Evolutionary conservation across 495 filamentous ascomycete genomes (phyloP).

Genomic region (Chaetomium tenue): DNA sequence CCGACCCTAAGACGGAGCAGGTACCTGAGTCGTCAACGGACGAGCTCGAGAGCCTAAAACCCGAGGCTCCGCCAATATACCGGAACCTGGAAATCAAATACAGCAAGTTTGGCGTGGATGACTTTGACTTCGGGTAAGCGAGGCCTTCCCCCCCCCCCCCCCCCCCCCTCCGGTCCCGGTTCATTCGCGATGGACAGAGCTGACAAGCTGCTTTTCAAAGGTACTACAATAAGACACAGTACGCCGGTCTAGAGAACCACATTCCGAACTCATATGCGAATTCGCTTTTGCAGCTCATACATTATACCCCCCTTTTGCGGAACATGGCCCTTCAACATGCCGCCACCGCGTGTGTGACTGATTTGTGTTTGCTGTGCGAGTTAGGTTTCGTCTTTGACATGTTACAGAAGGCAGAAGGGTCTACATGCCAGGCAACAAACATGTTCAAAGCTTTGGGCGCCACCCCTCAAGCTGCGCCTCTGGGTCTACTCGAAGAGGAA

Average conservation of each 20-base stretch:
- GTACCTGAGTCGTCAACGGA: slow-evolving; percentile 58
- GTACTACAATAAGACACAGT: slow-evolving; percentile 86
- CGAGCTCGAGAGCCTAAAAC: slow-evolving; percentile 61
- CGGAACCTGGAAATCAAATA: slow-evolving; percentile 94
- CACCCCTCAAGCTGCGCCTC: slow-evolving; percentile 65
- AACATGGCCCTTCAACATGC: slow-evolving; percentile 91
- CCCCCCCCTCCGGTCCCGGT: too few species aligned
- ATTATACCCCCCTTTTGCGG: slow-evolving; percentile 81
- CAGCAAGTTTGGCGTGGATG: slow-evolving; percentile 93
- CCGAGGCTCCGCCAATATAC: slow-evolving; percentile 80
- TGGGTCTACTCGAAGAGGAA: slow-evolving; percentile 82
- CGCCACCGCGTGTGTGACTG: slow-evolving; percentile 74
- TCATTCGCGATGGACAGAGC: slow-evolving; percentile 1
- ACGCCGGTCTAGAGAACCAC: slow-evolving; percentile 92
- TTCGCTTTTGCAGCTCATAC: slow-evolving; percentile 83
- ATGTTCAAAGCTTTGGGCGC: slow-evolving; percentile 83
- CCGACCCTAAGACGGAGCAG: slow-evolving; percentile 34
- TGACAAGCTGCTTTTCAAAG: slow-evolving; percentile 46
- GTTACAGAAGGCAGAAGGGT: slow-evolving; percentile 90
- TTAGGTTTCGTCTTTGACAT: slow-evolving; percentile 96
- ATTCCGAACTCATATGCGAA: slow-evolving; percentile 96
- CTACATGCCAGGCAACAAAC: slow-evolving; percentile 97
- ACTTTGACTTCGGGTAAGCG: slow-evolving; percentile 90
- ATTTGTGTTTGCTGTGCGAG: slow-evolving; percentile 87
- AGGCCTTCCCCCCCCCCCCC: neutral